Evolutionary conservation across 352 stramenopile genomes (phyloP), one percentile per base, ranked within the genome.

Genomic region (Globisporangium barbulae): DNA sequence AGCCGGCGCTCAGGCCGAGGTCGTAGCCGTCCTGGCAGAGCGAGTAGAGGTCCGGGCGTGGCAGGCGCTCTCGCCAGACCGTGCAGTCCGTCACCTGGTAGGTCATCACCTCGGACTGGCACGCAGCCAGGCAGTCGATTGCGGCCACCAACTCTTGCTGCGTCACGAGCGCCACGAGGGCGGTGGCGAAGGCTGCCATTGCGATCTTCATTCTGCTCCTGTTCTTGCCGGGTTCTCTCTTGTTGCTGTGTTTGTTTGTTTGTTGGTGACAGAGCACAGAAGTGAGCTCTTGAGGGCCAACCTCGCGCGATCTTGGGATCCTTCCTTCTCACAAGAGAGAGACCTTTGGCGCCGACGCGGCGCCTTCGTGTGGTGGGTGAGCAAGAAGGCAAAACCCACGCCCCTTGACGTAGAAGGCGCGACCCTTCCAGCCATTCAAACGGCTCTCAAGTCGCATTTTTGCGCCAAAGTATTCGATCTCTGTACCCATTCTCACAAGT

Each of bases 21-120:
- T 74, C 78, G 62, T 71, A 85, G 13, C 76, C 76, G 30, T 85
- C 66, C 8, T 77, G 69, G 63, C 76, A 85, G 62, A 78, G 70
- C 44, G 75, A 79, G 68, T 77, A 85, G 64, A 85, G 70, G 42
- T 85, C 76, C 1, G 74, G 76, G n/a, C 76, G 74, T 0, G 76
- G 76, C 21, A 85, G 72, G 10, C 55, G 68, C 44, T 79, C 71
- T 39, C 76, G 70, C 72, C 76, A 85, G 35, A 71, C 71, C 49
- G 75, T 53, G 48, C 74, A 85, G 33, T 71, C 72, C 3, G 71
- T 41, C 42, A 81, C 72, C 21, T 74, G 71, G 59, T 70, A 68
- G 61, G 73, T 68, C 58, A 82, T 73, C 25, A 85, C 69, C 55
- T 81, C 65, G 5, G 74, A 74, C 54, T 79, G 67, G 55, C 76